These are phyloP conservation scores for Barnettozyma californica DNA, from an alignment of 805 yeast species.

Conservation along the genomic window DNA sequence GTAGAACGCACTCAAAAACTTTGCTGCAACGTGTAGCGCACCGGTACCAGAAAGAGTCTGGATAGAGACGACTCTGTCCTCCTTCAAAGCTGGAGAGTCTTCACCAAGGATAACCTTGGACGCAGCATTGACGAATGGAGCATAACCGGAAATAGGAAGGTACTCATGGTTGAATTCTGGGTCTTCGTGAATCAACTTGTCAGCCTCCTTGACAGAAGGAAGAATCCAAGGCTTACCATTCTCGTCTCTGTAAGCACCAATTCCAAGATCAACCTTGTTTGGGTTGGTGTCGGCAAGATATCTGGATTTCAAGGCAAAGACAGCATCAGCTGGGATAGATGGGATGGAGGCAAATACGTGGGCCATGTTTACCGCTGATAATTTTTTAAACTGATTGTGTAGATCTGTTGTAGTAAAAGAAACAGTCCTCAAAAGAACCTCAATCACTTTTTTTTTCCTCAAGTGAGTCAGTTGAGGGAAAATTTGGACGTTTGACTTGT, in stretches of 20 bases:
- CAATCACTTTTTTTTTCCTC: background rate
- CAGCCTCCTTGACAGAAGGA: conserved; percentile 68
- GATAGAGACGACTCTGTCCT: conserved; percentile 50
- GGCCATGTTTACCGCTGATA: conserved; percentile 16
- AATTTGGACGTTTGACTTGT: background rate
- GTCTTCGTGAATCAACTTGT: conserved; percentile 51
- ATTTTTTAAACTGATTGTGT: too few relatives aligned
- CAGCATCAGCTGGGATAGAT: conserved; percentile 78
- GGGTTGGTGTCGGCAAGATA: conserved; percentile 50
- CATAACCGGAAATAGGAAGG: conserved; percentile 74
- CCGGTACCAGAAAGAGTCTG: conserved; percentile 88
- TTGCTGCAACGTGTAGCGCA: conserved; percentile 85
- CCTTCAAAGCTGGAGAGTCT: conserved; percentile 45
- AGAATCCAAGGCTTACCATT: conserved; percentile 67
- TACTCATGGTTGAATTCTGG: conserved; percentile 79
- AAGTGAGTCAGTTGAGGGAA: background rate
- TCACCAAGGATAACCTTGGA: conserved; percentile 69
- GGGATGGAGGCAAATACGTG: conserved; percentile 45
- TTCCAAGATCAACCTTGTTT: conserved; percentile 78
- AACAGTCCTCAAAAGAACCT: too few relatives aligned
- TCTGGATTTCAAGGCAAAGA: conserved; percentile 76
- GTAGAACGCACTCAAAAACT: conserved; percentile 31
- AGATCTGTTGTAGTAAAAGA: background rate
- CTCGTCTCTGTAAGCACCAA: conserved; percentile 74
- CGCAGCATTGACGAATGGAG: conserved; percentile 62